Base-by-base conservation (phyloP, 139 green algal genomes). In the Penium margaritaceum region DNA sequence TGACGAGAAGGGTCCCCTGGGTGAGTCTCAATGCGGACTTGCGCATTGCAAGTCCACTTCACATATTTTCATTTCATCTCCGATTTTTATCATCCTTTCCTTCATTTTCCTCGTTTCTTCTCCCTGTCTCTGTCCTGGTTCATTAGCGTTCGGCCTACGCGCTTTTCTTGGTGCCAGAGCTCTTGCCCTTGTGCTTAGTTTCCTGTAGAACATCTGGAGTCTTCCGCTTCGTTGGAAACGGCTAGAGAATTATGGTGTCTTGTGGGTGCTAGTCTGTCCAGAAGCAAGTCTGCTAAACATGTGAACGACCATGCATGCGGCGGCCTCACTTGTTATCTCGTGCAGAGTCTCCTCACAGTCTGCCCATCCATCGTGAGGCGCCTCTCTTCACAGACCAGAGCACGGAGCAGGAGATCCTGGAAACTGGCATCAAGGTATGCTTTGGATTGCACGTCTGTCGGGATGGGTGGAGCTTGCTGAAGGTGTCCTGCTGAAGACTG, bases 341-440 rank as follows among this genome's bases (percentile, higher is more conserved):
- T 60, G 44, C 85, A 96, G 90, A 92, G 33, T 73, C 79, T 67
- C 86, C 90, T 54, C 85, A 91, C 55, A 68, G 73, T 5, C 90
- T 91, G 81, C 88, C 89, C 70, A 99, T 99, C 75, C 95, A 99
- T 76, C 88, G 95, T 61, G 91, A 97, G 67, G 94, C 95, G 0
- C 95, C 95, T 9, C 63, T 84, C 2, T 99, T 98, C 72, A 83
- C 85, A 24, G 95, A 99, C 79, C 95, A 99, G 86, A 85, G 81
- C 72, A 97, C 91, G 4, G 90, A 97, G 82, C 90, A 96, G 85
- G 89, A 99, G 84, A 95, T 98, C 67, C 89, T 99, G 64, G 89
- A 92, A 6, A 99, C 95, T 5, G 95, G 95, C 34, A 99, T 99
- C 88, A 99, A 99, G 92, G 93, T 96, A 60, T 27, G 30, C 19